Percentiles rank a stretch among this genome's conserved stretches.
Evolutionary conservation across 805 yeast genomes (phyloP).

Genomic region (Cyberlindnera subsufficiens): DNA sequence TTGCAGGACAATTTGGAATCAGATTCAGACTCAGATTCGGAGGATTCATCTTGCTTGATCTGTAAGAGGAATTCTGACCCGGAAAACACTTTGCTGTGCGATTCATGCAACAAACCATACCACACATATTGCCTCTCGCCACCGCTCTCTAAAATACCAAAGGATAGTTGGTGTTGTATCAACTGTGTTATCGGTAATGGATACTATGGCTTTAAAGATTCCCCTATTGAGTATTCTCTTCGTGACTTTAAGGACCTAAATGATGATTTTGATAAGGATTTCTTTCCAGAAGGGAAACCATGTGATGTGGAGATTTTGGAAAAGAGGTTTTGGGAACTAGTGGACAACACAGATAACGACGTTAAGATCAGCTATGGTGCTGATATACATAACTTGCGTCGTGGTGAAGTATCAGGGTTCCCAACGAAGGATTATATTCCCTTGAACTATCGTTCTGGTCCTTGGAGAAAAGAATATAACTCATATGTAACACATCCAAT

Average conservation of each 20-base stretch:
- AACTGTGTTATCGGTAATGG: slow-evolving; percentile 83
- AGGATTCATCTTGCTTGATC: slow-evolving; percentile 37
- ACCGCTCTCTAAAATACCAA: slow-evolving; percentile 45
- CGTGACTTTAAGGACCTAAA: slow-evolving; percentile 56
- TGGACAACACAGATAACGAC: slow-evolving; percentile 34
- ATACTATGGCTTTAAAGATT: slow-evolving; percentile 81
- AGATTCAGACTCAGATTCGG: slow-evolving; percentile 16
- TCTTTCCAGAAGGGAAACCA: slow-evolving; percentile 30
- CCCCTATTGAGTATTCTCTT: slow-evolving; percentile 47
- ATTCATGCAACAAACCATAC: slow-evolving; percentile 64
- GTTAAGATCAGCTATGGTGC: slow-evolving; percentile 78
- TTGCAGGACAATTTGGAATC: slow-evolving; percentile 15
- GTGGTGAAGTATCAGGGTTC: slow-evolving; percentile 71
- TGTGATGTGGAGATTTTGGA: slow-evolving; percentile 45
- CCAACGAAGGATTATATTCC: slow-evolving; percentile 44
- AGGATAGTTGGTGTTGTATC: slow-evolving; percentile 73
- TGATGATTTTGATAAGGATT: slow-evolving; percentile 37
- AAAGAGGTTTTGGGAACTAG: slow-evolving; percentile 59
- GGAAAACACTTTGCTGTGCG: slow-evolving; percentile 52
- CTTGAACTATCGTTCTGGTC: slow-evolving; percentile 8
- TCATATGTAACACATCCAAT: slow-evolving; percentile 57
- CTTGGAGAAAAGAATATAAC: slow-evolving; percentile 18
- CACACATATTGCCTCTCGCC: slow-evolving; percentile 67
- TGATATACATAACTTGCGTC: slow-evolving; percentile 62
- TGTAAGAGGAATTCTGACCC: slow-evolving; percentile 45